Base-by-base conservation (phyloP, 805 yeast genomes). In the Priceomyces medius region DNA sequence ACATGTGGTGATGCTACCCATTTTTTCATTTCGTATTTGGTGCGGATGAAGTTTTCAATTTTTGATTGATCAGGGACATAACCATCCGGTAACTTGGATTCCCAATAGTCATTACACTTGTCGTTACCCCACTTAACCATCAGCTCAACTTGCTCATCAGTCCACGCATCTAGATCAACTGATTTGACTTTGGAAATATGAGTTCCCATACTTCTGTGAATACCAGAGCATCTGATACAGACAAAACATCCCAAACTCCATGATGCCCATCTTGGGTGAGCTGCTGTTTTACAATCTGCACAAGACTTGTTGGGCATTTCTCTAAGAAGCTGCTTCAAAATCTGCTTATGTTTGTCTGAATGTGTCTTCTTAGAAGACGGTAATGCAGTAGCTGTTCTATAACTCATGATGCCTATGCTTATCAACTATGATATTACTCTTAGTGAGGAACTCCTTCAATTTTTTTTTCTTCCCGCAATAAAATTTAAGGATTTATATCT, bases 201-300 rank as follows among this genome's bases (percentile, higher is more conserved):
- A 0, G 97, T 90, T 1, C 99, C 98, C 83, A 91, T 81, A 38
- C 91, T 80, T 58, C 98, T 75, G 61, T 91, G 99, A 47, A 91
- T 85, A 1, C 99, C 99, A 1, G 97, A 90, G 64, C 99, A 91
- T 54, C 93, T 76, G 49, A 91, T 91, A 63, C 99, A 91, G 31
- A 91, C 77, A 56, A 93, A 90, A 42, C 93, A 80, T 18, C 99
- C 99, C 40, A 91, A 63, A 53, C 85, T 89, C 97, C 97, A 91
- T 14, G 95, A 83, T 8, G 98, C 97, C 99, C 99, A 91, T 41
- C 98, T 76, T 17, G 99, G 99, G 63, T 91, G 95, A 26, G 84
- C 76, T 10, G 91, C 77, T 0, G 81, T 76, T 62, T 93, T 91
- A 66, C 99, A 91, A 63, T 91, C 99, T 2, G 90, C 96, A 63